phyloP scores from a whole-genome alignment of 176 grass and related monocot species.

The Lolium rigidum region DNA sequence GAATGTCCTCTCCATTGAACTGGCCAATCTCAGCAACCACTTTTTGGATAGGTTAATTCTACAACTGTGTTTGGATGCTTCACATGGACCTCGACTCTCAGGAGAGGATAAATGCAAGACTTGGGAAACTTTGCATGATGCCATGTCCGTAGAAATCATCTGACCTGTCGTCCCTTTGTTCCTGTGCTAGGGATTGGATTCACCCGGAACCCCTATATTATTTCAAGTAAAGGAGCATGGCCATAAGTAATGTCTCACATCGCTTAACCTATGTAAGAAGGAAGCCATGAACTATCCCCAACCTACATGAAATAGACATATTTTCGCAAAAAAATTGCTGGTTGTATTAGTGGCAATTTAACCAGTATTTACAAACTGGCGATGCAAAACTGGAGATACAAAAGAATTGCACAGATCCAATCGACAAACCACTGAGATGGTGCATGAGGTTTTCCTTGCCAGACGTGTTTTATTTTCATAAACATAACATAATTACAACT shows the following conservation, averaged over 20 bases:
- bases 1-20: neutral
- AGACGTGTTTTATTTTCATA: neutral
- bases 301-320: neutral
- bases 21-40: neutral
- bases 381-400: too few relatives aligned
- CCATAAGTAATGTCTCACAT: neutral
- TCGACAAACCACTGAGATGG: neutral
- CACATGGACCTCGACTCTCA: neutral
- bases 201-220: neutral
- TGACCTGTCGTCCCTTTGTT: neutral
- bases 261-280: neutral
- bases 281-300: neutral
- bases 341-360: neutral
- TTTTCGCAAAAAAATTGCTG: neutral
- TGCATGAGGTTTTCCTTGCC: neutral
- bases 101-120: neutral
- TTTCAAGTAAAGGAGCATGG: neutral
- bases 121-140: neutral
- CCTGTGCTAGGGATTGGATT: neutral
- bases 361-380: neutral
- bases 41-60: constrained; percentile 2
- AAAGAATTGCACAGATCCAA: neutral
- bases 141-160: neutral
- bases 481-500: neutral
- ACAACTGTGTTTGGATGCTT: neutral